Percentiles rank a stretch among this genome's conserved stretches.
phyloP scores from a whole-genome alignment of 495 filamentous ascomycete genomes.

The Trichodelitschia bisporula region DNA sequence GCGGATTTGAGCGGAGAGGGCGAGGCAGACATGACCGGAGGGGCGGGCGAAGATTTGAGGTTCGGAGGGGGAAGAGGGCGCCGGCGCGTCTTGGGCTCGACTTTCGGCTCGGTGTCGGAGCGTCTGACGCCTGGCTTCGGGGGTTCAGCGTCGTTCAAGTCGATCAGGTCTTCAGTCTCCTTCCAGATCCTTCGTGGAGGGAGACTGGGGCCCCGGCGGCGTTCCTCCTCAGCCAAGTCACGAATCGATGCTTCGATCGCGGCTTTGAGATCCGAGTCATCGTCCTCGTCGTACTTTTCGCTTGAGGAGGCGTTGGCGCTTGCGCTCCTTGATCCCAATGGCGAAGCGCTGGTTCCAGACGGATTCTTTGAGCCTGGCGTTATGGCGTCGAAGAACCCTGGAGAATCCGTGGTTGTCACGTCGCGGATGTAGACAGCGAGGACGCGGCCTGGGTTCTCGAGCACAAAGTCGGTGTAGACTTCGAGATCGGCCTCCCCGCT shows the following conservation, averaged over 20 bases:
- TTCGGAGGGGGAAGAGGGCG: too few species aligned
- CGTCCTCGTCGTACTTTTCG: constrained; percentile 7
- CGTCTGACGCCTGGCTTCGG: constrained; percentile 4
- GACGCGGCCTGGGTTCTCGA: constrained; percentile 60
- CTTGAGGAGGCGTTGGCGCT: constrained; percentile 3
- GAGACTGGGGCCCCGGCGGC: background rate
- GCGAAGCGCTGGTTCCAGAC: constrained; percentile 3
- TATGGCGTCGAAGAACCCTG: constrained; percentile 55
- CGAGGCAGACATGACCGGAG: too few species aligned
- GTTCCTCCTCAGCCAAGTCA: constrained; percentile 13
- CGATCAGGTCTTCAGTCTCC: constrained; percentile 7
- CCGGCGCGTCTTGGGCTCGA: too few species aligned
- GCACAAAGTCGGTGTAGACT: constrained; percentile 81
- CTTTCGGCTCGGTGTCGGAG: too few species aligned
- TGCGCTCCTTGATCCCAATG: constrained; percentile 3
- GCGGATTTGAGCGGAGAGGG: too few species aligned
- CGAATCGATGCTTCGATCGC: constrained; percentile 17
- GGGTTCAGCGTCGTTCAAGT: constrained; percentile 7
- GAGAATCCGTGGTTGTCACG: constrained; percentile 49
- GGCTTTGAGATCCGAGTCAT: constrained; percentile 15
- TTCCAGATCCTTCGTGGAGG: constrained; percentile 8
- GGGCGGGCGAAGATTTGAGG: constrained; percentile 4
- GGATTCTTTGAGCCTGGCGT: constrained; percentile 17
- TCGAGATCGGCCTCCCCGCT: constrained; percentile 93
- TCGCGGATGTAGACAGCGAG: constrained; percentile 81